Evolutionary conservation across 2,329 filamentous ascomycete genomes (phyloP).

Genomic region (Sporothrix curviconia): DNA sequence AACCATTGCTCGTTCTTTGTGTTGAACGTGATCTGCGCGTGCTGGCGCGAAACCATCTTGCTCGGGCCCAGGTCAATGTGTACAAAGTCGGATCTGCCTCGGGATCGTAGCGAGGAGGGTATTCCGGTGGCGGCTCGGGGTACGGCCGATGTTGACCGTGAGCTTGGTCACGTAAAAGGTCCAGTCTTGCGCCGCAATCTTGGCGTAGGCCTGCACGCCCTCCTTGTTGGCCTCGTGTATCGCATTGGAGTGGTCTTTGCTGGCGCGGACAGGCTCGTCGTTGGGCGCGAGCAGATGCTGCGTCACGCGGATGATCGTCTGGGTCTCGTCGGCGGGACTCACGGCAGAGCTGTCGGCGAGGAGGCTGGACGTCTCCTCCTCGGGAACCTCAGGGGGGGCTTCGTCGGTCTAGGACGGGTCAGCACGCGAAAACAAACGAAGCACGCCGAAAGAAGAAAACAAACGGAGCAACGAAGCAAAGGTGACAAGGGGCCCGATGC

Average conservation of each 20-base stretch:
- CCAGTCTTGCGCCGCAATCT: constrained; percentile 76
- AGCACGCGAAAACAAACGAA: background rate
- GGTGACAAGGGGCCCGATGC: too few relatives aligned
- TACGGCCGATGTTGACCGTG: constrained; percentile 69
- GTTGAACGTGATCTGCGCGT: constrained; percentile 70
- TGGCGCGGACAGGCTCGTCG: constrained; percentile 48
- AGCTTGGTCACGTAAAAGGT: constrained; percentile 75
- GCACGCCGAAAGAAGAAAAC: background rate
- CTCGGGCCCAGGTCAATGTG: constrained; percentile 85
- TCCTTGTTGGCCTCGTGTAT: constrained; percentile 56
- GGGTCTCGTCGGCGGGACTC: constrained; percentile 44
- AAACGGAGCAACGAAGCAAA: too few relatives aligned
- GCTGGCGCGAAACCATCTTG: constrained; percentile 72
- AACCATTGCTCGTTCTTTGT: constrained; percentile 67
- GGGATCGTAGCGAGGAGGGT: constrained; percentile 34
- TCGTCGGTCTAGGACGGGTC: constrained; percentile 32
- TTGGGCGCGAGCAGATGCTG: constrained; percentile 42
- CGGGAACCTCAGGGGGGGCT: constrained; percentile 37
- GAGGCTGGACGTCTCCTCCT: constrained; percentile 39
- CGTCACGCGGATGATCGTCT: constrained; percentile 49
- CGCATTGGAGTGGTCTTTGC: constrained; percentile 56
- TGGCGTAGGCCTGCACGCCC: constrained; percentile 69
- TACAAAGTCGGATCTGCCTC: constrained; percentile 47
- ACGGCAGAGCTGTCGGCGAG: constrained; percentile 35
- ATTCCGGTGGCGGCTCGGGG: constrained; percentile 43